Evolutionary conservation across 768 basidiomycete genomes (phyloP).

Genomic region (Omphalotus guepiniiformis): DNA sequence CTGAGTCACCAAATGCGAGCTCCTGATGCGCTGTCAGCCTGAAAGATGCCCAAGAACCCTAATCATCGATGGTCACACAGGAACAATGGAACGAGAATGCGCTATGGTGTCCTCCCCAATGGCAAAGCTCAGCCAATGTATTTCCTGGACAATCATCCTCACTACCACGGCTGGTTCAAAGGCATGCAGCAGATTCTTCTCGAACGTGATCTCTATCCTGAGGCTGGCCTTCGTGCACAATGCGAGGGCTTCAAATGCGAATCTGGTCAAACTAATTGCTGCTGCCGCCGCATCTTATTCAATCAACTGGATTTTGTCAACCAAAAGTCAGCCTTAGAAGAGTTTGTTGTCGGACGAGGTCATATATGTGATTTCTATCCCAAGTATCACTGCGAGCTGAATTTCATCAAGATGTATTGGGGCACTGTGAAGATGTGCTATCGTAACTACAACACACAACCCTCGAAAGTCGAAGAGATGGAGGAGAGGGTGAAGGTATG

Average conservation of each 20-base stretch:
- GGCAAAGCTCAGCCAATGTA: conserved; percentile 26
- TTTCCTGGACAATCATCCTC: conserved; percentile 25
- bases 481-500: conserved; percentile 22
- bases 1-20: conserved; percentile 23
- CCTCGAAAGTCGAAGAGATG: conserved; percentile 22
- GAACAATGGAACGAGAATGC: conserved; percentile 18
- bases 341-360: background rate
- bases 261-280: background rate
- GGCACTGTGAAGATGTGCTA: conserved; percentile 28
- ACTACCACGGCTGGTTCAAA: conserved; percentile 30
- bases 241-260: conserved; percentile 21
- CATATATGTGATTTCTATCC: conserved; percentile 9
- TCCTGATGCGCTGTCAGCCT: conserved; percentile 23
- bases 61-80: conserved; percentile 12
- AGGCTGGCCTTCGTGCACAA: conserved; percentile 17
- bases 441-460: conserved; percentile 14
- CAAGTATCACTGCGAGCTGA: conserved; percentile 6
- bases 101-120: conserved; percentile 17
- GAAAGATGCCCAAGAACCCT: conserved; percentile 23
- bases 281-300: conserved; percentile 5
- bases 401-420: conserved; percentile 9
- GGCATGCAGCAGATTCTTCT: conserved; percentile 27
- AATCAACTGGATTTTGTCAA: conserved; percentile 2
- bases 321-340: background rate
- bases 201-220: conserved; percentile 18